phyloP scores from a whole-genome alignment of 2,329 filamentous ascomycete species.

The Neurospora sp. region DNA sequence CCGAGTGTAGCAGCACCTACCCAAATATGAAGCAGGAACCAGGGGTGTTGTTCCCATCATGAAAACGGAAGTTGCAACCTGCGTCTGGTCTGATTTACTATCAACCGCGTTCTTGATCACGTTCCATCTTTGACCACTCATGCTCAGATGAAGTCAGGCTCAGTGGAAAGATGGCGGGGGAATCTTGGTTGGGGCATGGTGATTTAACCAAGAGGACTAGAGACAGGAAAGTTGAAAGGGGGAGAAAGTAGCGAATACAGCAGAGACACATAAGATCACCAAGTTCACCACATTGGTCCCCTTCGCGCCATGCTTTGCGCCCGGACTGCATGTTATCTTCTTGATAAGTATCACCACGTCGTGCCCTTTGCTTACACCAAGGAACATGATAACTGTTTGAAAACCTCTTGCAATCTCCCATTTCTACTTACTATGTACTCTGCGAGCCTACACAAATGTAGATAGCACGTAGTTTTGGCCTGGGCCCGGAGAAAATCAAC shows the following conservation, averaged over 20 bases:
- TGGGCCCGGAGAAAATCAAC: not conserved
- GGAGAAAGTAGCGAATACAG: not conserved
- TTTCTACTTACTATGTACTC: not conserved
- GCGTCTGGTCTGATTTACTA: not conserved
- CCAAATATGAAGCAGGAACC: not conserved
- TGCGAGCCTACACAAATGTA: not conserved
- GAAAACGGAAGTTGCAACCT: not conserved
- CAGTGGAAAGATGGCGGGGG: not conserved
- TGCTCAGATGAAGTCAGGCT: not conserved
- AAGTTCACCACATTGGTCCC: no score
- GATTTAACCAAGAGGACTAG: not conserved
- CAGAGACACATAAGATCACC: no score
- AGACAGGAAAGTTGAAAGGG: not conserved
- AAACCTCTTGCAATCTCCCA: not conserved
- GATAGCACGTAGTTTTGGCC: not conserved
- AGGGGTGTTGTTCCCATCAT: not conserved
- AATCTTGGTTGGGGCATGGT: not conserved
- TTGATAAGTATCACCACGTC: not conserved
- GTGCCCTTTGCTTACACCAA: not conserved
- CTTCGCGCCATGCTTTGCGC: not conserved
- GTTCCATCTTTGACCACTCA: not conserved
- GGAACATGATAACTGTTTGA: not conserved
- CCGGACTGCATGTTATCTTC: not conserved
- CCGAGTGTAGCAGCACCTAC: not conserved
- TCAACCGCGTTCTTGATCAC: not conserved